Conservation (phyloP, 169 alveolate species). For the Plasmodium gaboni region DNA sequence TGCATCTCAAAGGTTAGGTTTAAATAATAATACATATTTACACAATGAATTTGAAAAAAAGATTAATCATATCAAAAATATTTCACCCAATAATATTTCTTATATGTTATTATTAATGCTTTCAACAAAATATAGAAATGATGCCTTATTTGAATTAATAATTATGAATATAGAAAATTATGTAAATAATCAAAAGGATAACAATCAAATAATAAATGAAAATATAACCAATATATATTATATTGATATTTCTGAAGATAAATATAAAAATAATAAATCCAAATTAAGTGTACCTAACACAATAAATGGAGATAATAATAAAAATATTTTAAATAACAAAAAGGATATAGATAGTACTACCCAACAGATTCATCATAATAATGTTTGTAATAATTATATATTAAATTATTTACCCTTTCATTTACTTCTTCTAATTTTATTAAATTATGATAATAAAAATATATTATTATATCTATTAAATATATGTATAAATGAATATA, state of each 20-base stretch:
- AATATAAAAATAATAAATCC: background rate
- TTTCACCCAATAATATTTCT: slow-evolving; percentile 58
- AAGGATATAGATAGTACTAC: background rate
- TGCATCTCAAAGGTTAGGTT: slow-evolving; percentile 45
- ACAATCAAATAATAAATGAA: background rate
- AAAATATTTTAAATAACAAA: background rate
- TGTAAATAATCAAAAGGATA: slow-evolving; percentile 11
- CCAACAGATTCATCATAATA: background rate
- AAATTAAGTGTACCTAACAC: background rate
- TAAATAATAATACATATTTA: slow-evolving; percentile 37
- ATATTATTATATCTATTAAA: slow-evolving; percentile 11
- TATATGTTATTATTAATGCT: slow-evolving; percentile 27
- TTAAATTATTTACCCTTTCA: slow-evolving; percentile 54
- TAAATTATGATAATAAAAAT: slow-evolving; percentile 33
- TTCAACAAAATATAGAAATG: slow-evolving; percentile 27
- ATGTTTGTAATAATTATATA: slow-evolving; percentile 16
- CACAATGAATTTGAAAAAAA: slow-evolving; percentile 64
- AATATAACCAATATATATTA: background rate
- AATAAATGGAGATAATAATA: background rate
- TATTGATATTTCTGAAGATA: too few species aligned
- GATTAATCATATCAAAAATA: slow-evolving; percentile 28
- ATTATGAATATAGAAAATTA: slow-evolving; percentile 64
- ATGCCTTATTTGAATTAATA: slow-evolving; percentile 29
- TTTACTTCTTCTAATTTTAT: slow-evolving; percentile 28
- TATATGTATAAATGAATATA: slow-evolving; percentile 24